These are phyloP conservation scores for Lolium rigidum DNA, from an alignment of 176 grass and related monocot genomes.

Conservation along the genomic window DNA sequence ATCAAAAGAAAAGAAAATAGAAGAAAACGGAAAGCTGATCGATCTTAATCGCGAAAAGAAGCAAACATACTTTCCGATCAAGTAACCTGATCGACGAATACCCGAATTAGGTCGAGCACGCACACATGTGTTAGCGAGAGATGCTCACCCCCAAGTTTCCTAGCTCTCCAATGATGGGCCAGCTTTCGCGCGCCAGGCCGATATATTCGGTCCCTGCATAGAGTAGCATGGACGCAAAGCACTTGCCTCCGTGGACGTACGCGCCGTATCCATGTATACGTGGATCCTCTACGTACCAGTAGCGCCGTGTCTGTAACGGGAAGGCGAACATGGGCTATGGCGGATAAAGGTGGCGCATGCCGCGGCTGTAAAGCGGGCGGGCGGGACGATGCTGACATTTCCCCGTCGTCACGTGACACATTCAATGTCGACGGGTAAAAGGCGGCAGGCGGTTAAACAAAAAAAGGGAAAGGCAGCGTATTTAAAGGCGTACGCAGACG, in stretches of 20 bases:
- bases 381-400: constrained; percentile 43
- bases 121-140: constrained; percentile 32
- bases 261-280: background rate
- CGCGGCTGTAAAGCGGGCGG: constrained; percentile 41
- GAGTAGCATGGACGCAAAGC: constrained; percentile 9
- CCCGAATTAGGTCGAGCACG: constrained; percentile 27
- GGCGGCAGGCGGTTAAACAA: constrained; percentile 5
- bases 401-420: constrained; percentile 36
- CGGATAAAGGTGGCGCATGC: constrained; percentile 28
- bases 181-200: background rate
- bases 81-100: constrained; percentile 14
- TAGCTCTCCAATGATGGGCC: constrained; percentile 24
- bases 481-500: background rate
- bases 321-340: constrained; percentile 8
- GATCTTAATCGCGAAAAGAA: constrained; percentile 1
- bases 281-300: background rate
- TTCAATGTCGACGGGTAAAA: constrained; percentile 51
- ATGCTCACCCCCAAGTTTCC: background rate
- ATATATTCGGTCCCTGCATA: background rate
- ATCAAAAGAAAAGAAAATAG: background rate
- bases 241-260: background rate
- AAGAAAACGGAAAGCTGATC: background rate
- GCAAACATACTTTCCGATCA: constrained; percentile 41
- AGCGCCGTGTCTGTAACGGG: too few relatives aligned
- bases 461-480: background rate